Evolutionary conservation across 2,329 filamentous ascomycete genomes (phyloP).

Genomic region (Pseudohalonectria lignicola): DNA sequence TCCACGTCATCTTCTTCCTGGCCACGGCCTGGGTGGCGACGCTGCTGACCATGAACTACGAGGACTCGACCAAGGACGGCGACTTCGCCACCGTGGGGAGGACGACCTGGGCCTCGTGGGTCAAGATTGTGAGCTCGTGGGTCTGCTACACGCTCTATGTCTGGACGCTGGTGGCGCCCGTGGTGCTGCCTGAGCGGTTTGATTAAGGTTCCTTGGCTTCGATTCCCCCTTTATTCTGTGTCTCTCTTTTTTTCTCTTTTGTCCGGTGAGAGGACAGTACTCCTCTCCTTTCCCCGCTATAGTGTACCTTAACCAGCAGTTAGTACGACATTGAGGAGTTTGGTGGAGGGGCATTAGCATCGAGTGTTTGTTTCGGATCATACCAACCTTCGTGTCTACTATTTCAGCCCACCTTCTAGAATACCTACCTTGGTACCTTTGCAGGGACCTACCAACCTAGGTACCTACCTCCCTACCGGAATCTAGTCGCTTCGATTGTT

Average conservation of each 20-base stretch:
- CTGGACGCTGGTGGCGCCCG: slow-evolving; percentile 84
- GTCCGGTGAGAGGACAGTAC: not conserved
- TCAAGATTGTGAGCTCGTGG: slow-evolving; percentile 97
- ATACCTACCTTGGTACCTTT: not conserved
- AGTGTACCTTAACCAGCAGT: no score
- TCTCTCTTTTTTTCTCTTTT: not conserved
- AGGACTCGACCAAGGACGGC: slow-evolving; percentile 49
- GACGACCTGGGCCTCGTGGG: slow-evolving; percentile 97
- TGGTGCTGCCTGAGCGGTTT: slow-evolving; percentile 78
- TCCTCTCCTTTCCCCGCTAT: not conserved
- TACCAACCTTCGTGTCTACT: no score
- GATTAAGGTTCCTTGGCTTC: slow-evolving; percentile 27
- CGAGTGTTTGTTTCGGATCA: no score
- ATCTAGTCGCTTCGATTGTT: no score
- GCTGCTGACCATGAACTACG: slow-evolving; percentile 65
- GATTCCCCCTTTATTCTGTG: not conserved
- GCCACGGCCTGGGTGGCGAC: slow-evolving; percentile 95
- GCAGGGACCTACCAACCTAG: not conserved
- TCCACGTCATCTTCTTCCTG: slow-evolving; percentile 96
- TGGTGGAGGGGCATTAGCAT: no score
- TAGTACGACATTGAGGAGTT: no score
- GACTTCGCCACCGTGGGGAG: slow-evolving; percentile 89
- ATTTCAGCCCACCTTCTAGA: not conserved
- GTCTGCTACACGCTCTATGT: slow-evolving; percentile 89
- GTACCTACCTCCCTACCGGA: not conserved